phyloP scores from a whole-genome alignment of 768 basidiomycete genomes.

The Kwoniella mangroviensis region DNA sequence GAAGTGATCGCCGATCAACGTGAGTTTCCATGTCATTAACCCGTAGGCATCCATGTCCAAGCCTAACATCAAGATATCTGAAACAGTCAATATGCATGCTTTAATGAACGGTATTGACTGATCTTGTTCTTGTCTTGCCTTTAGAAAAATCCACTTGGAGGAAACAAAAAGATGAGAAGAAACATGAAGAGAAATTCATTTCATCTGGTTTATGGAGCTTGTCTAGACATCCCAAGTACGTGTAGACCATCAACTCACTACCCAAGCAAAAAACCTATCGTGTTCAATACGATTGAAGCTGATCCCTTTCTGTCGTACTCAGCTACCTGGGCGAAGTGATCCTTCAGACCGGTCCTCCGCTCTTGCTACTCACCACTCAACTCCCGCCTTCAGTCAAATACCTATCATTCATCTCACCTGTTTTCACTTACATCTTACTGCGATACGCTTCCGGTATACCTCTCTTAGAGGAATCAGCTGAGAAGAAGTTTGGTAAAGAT shows the following conservation, averaged over 20 bases:
- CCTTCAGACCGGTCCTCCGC: conserved; percentile 72
- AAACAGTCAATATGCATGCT: neutral
- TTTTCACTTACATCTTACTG: conserved; percentile 68
- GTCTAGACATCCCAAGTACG: conserved; percentile 75
- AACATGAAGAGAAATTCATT: conserved; percentile 75
- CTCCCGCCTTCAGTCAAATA: conserved; percentile 54
- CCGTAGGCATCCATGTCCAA: neutral
- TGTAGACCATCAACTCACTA: neutral
- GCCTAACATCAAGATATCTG: neutral
- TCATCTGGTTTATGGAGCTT: conserved; percentile 70
- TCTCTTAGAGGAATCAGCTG: conserved; percentile 63
- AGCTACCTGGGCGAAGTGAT: conserved; percentile 77
- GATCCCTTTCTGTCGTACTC: neutral
- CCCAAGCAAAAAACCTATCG: too few species aligned
- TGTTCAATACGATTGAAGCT: neutral
- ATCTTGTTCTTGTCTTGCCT: neutral
- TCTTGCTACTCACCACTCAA: conserved; percentile 64
- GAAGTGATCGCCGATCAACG: conserved; percentile 35
- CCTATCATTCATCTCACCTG: conserved; percentile 65
- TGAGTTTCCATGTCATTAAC: conserved; percentile 13
- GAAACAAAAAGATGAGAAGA: conserved; percentile 65
- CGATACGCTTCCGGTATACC: conserved; percentile 71
- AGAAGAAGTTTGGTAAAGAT: conserved; percentile 51
- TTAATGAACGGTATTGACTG: neutral
- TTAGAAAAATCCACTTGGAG: conserved; percentile 70